A percentile compares a stretch with the other conserved stretches of the same genome.
Conservation (phyloP, 2,329 filamentous ascomycete genomes). For the Epicoccum nigrum region DNA sequence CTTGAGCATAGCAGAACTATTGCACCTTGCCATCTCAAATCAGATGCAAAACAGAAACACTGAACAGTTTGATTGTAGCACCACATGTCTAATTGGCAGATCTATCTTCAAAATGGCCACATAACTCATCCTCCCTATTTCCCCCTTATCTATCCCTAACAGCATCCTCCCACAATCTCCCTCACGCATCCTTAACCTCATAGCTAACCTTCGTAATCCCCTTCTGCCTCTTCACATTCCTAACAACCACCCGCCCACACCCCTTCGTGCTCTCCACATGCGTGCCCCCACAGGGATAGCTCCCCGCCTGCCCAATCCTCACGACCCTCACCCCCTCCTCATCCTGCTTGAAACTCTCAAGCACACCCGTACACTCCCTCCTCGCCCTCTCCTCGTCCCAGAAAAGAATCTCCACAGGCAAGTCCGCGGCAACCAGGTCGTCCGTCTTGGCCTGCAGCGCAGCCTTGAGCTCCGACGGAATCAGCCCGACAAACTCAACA, state of each 20-base stretch:
- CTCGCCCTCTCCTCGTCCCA: slow-evolving; percentile 70
- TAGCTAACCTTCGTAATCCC: slow-evolving; percentile 65
- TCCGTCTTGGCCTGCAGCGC: slow-evolving; percentile 67
- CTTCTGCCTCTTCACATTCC: slow-evolving; percentile 70
- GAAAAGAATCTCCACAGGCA: slow-evolving; percentile 62
- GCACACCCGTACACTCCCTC: slow-evolving; percentile 46
- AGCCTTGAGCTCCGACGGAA: slow-evolving; percentile 59
- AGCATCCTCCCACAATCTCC: too few species aligned
- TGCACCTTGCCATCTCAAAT: too few species aligned
- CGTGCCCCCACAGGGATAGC: slow-evolving; percentile 77
- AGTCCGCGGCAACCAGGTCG: slow-evolving; percentile 58
- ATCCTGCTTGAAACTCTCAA: slow-evolving; percentile 45
- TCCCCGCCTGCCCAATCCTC: slow-evolving; percentile 69
- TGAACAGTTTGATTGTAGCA: too few species aligned
- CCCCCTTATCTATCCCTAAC: too few species aligned
- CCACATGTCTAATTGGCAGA: too few species aligned
- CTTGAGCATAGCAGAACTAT: too few species aligned
- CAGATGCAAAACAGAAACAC: too few species aligned
- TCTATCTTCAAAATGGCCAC: too few species aligned
- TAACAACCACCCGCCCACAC: slow-evolving; percentile 67
- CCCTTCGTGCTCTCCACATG: slow-evolving; percentile 68
- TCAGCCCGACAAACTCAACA: slow-evolving; percentile 70
- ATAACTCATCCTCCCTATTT: too few species aligned
- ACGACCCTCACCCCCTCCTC: slow-evolving; percentile 63
- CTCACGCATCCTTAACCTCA: slow-evolving; percentile 35